Evolutionary conservation across 1,284 basidiomycete species (phyloP), one percentile per base, ranked within the genome.

Genomic region (Polyporus tsugae): DNA sequence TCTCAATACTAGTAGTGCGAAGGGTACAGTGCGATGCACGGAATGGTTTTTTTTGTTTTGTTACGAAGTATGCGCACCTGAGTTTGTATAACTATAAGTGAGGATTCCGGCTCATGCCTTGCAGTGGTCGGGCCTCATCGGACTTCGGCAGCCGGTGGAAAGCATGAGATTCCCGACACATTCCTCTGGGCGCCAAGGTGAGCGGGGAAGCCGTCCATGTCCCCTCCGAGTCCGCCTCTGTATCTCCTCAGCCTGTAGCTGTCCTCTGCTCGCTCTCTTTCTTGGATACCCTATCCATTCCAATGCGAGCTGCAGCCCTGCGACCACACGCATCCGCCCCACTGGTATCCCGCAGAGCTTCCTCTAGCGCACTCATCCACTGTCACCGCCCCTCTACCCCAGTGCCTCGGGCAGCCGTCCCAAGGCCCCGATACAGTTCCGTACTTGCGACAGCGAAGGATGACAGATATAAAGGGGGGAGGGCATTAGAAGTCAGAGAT

Each of bases 371-470:
- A 15, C 62, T 65, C 36, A 42, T 22, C 22, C 38, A 2, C 29
- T 29, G 62, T 63, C 72, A 65, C 33, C 67, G 46, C 35, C 53
- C 69, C 49, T 62, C 68, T 33, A 59, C 66, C 44, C 67, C 65
- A 36, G 57, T 63, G 59, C 59, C 65, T 46, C 68, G 66, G 52
- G 63, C 64, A 36, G 42, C 68, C 25, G n/a, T 61, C 13, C 71
- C 67, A 44, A 63, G 67, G 55, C 60, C 53, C 53, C 65, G 73
- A 53, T 65, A 62, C 60, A 73, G 74, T 52, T 74, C 75, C 41
- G 69, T 71, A 22, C 68, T 74, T 60, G 70, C 68, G 9, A 35
- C 67, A 10, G 68, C 65, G 36, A 68, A 55, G 58, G 66, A 68
- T 19, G 49, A 46, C 38, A 38, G 53, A 11, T 29, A 55, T 46